These are phyloP conservation scores for Trichoderma aggressivum DNA, from an alignment of 2,329 filamentous ascomycete genomes.

Conservation along the genomic window DNA sequence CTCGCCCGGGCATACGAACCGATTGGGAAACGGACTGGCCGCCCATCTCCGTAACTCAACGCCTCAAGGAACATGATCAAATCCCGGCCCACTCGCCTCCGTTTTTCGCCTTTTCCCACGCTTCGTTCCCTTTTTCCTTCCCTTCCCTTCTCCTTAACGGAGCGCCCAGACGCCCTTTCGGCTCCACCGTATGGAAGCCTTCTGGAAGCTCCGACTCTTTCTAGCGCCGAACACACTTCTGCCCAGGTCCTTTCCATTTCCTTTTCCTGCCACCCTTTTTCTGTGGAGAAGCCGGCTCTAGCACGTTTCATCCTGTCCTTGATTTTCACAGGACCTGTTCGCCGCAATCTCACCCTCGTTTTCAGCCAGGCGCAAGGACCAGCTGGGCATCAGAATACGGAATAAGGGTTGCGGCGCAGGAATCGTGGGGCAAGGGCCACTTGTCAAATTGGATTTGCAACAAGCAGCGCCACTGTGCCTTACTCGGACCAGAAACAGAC, in stretches of 20 bases:
- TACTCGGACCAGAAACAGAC: background rate
- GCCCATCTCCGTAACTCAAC: slow-evolving; percentile 3
- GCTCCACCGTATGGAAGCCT: slow-evolving; percentile 17
- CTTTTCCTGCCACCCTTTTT: background rate
- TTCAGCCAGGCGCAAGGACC: slow-evolving; percentile 3
- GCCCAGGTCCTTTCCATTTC: background rate
- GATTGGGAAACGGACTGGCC: slow-evolving; percentile 1
- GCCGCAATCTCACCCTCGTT: slow-evolving; percentile 9
- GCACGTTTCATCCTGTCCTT: slow-evolving; percentile 14
- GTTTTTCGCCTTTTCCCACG: background rate
- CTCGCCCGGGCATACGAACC: slow-evolving; percentile 7
- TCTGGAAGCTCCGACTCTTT: slow-evolving; percentile 17
- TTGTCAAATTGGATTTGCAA: slow-evolving; percentile 13
- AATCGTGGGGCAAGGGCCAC: slow-evolving; percentile 17
- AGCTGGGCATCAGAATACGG: background rate
- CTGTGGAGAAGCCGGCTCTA: slow-evolving; percentile 2
- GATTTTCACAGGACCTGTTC: slow-evolving; percentile 2
- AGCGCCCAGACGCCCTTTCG: slow-evolving; percentile 9
- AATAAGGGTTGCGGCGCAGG: background rate
- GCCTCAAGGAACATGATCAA: background rate
- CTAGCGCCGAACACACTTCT: slow-evolving; percentile 11
- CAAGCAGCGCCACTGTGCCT: too few species aligned
- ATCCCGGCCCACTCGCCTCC: slow-evolving; percentile 4
- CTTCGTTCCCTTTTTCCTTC: background rate
- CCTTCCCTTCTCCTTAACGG: slow-evolving; percentile 5